Base-by-base conservation (phyloP, 2,329 filamentous ascomycete genomes). In the Hypoxylon sp. region DNA sequence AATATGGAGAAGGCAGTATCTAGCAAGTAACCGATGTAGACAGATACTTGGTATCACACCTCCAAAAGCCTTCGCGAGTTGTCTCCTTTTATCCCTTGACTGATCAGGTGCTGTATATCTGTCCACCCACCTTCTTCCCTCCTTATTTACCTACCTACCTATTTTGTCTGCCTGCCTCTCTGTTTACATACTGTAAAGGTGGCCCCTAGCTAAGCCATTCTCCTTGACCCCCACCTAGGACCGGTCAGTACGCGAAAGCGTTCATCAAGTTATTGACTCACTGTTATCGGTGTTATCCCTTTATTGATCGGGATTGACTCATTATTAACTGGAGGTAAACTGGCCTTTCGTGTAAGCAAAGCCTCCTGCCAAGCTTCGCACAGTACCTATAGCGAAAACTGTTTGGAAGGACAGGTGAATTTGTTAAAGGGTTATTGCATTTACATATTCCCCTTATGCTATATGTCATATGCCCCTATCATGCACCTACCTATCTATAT, bases 371-470 rank as follows among this genome's bases (percentile, higher is more conserved):
- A 3, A 33, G 7, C 33, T 14, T 37, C 2, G 33, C 13, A 37
- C 33, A 44, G 53, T 13, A 3, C 13, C 10, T 6, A 20, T 10
- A 22, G 17, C 20, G 2, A 7, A 44, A 4, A 22, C 11, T 44
- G 17, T 22, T 37, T 14, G 33, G 5, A 27, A 5, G 25, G 25
- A 27, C 5, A 27, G 5, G 25, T 27, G 25, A 27, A 27, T 27
- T 5, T 37, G 11, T 10, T 14, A 37, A 31, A 55, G 25, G 11
- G 14, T 44, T 8, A 44, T 59, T 50, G 56, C 20, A 59, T 59
- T 59, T 59, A 59, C 56, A 59, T 17, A 48, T n/a, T 27, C 31
- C 56, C 17, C 17, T 53, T 6, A 20, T 53, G 49, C 14, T 7
- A 27, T 31, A 31, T 50, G 22, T 11, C 40, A 44, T 48, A 31